phyloP scores from a whole-genome alignment of 306 rosid species.

The Cicer yamashitae region DNA sequence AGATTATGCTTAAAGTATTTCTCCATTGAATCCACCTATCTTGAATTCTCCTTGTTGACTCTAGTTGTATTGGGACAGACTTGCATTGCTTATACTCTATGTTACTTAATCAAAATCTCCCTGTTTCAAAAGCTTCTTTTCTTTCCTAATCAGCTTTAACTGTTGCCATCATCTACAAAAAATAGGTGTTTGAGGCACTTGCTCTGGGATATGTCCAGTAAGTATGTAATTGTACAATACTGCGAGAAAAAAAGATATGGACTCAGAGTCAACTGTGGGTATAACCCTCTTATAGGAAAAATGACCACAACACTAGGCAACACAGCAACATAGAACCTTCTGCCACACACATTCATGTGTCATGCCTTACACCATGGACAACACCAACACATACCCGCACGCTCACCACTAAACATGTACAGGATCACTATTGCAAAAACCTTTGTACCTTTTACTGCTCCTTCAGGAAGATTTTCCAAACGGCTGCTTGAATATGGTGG shows the following conservation, averaged over 20 bases:
- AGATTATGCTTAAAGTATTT: conserved; percentile 1
- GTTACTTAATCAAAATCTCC: background rate
- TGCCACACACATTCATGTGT: background rate
- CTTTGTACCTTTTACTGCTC: background rate
- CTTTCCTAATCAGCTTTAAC: background rate
- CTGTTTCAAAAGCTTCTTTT: background rate
- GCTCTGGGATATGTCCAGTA: background rate
- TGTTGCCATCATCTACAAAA: background rate
- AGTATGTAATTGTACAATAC: background rate
- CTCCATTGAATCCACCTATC: background rate
- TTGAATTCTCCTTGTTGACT: conserved; percentile 1
- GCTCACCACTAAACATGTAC: background rate
- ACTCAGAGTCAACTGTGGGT: background rate
- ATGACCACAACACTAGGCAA: background rate
- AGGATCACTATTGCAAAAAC: background rate
- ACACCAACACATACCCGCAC: background rate
- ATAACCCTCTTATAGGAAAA: background rate
- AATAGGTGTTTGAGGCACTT: conserved; percentile 5
- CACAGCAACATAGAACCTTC: background rate
- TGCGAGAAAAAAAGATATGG: background rate
- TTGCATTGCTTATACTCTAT: background rate
- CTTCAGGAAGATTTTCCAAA: no score
- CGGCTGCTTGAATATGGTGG: no score
- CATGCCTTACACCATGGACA: background rate
- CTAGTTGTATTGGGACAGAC: background rate